A percentile compares a stretch with the other conserved stretches of the same genome.
These are phyloP conservation scores for Saccharomycopsis malanga DNA, from an alignment of 805 yeast species.

Conservation along the genomic window DNA sequence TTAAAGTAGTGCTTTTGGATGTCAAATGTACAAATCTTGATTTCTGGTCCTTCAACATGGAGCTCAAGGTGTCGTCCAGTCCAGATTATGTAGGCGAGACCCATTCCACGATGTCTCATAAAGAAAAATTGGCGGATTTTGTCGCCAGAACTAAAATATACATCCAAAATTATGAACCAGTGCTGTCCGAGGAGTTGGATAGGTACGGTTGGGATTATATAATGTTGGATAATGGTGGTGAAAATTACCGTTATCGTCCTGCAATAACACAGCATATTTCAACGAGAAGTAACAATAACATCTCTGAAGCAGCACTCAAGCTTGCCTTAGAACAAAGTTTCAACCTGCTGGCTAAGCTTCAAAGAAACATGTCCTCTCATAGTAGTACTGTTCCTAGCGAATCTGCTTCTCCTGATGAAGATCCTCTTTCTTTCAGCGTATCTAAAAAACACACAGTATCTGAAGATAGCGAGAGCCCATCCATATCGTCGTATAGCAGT, in stretches of 20 bases:
- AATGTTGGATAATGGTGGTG: constrained; percentile 11
- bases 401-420: neutral
- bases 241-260: neutral
- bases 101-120: constrained; percentile 2
- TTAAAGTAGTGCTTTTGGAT: constrained; percentile 10
- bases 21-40: constrained; percentile 14
- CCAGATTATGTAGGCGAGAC: constrained; percentile 13
- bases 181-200: constrained; percentile 4
- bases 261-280: neutral
- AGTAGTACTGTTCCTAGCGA: neutral
- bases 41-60: constrained; percentile 19
- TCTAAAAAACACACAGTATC: neutral
- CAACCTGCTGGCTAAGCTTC: neutral
- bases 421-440: neutral
- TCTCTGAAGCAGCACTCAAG: neutral
- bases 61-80: constrained; percentile 12
- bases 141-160: constrained; percentile 8
- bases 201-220: constrained; percentile 12
- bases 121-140: constrained; percentile 13
- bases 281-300: neutral
- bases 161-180: constrained; percentile 11
- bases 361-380: neutral
- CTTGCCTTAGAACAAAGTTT: neutral
- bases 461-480: neutral
- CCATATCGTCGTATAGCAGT: neutral